Evolutionary conservation across 306 rosid species (phyloP).

Genomic region (Gastrolobium villosum): DNA sequence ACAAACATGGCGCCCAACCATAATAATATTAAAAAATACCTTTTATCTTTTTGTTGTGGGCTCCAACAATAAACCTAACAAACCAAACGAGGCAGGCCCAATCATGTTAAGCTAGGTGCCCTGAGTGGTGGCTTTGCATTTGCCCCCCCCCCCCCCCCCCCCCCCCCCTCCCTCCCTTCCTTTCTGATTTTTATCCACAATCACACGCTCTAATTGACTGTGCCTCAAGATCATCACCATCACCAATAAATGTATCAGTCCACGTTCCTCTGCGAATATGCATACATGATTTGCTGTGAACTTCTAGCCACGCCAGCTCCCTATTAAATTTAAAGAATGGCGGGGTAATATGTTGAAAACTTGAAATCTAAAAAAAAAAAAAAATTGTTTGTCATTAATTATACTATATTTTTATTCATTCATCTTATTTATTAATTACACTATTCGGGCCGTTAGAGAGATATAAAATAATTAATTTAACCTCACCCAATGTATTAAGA

Average conservation of each 20-base stretch:
- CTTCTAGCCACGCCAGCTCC: background rate
- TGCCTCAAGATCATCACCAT: background rate
- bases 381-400: background rate
- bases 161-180: too few relatives aligned
- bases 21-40: background rate
- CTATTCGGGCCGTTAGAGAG: too few relatives aligned
- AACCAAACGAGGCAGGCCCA: background rate
- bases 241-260: slow-evolving; percentile 12
- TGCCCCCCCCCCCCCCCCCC: too few relatives aligned
- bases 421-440: too few relatives aligned
- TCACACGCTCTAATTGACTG: background rate
- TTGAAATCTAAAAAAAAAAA: background rate
- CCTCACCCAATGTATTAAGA: too few relatives aligned
- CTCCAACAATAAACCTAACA: background rate
- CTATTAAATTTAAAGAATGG: background rate
- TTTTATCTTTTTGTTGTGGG: background rate
- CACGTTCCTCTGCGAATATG: background rate
- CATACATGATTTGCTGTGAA: background rate
- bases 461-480: too few relatives aligned
- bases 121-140: background rate
- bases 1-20: background rate
- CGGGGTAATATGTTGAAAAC: background rate
- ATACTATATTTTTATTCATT: too few relatives aligned
- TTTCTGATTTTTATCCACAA: background rate
- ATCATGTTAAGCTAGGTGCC: slow-evolving; percentile 1